Base-by-base conservation (phyloP, 176 grass and related monocot genomes). In the Rhynchospora breviuscula region DNA sequence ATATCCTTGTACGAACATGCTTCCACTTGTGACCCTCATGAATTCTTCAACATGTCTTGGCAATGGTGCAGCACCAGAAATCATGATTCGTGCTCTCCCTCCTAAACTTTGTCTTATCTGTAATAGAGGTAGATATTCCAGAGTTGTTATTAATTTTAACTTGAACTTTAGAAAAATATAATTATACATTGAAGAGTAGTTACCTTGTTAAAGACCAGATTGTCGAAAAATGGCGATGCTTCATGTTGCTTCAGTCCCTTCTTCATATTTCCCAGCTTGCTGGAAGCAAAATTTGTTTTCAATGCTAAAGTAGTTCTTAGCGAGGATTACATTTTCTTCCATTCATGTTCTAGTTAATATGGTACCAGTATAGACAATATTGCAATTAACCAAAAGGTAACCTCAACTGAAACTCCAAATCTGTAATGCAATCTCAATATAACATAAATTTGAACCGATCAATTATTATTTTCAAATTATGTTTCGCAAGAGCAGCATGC, bases 191-290 rank as follows among this genome's bases (percentile, higher is more conserved):
- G 22, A 82, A 23, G 18, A 51, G 52, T 52, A 52, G 81, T 3
- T 83, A 98, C 95, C 86, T 93, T 98, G 64, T 75, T 87, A 82
- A 98, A 98, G 79, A 98, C 86, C 83, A 95, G 85, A 68, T 88
- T 91, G 87, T 98, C 95, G 0, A 98, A 93, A 89, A 95, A 95
- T 3, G 92, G 92, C 8, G 95, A 98, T 43, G 92, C 95, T 89
- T 98, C 95, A 35, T 98, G 64, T 77, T 98, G 95, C 88, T 89
- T 95, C 68, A 95, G 59, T 25, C 95, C 95, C 52, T 88, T 92
- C 58, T 51, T 88, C 72, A 98, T 76, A 67, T 95, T 98, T 25
- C 53, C 74, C 79, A 98, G 85, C 68, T 95, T 95, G 76, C 95
- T 98, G 86, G 58, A 68, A 66, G 83, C 49, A 48, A 65, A 25